Base-by-base conservation (phyloP, 108 stramenopile genomes). In the Seminavis robusta region DNA sequence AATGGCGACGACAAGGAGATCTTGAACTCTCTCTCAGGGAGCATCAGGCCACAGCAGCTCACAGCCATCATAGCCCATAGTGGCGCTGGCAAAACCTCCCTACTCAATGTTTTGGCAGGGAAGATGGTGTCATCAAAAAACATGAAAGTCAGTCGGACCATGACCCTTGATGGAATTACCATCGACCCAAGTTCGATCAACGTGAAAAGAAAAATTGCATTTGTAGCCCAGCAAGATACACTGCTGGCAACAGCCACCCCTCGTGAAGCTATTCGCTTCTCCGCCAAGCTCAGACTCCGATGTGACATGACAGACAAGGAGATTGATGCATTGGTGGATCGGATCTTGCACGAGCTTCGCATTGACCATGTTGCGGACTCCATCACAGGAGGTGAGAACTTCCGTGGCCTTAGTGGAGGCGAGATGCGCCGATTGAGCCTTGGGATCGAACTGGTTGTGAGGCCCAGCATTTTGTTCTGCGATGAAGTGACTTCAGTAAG, bases 161-260 rank as follows among this genome's bases (percentile, higher is more conserved):
- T 84, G 23, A 56, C 76, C 11, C 66, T 84, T 48, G 67, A 84
- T 24, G 71, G 78, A 37, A 63, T 41, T n/a, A 36, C 41, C 23
- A 80, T 84, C 10, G 74, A 84, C 31, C 79, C 83, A 0, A 73
- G 79, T 10, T 47, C 61, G 30, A 69, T 84, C 42, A 32, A 49
- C 1, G 74, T 81, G 11, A 57, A 83, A 33, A 69, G 79, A 46
- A 54, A 84, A 36, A 81, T 92, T 37, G 84, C 84, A 20, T 92
- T 81, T 56, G 84, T 86, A 23, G 74, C 80, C 32, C 91, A 92
- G 36, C 82, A 88, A 29, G 91, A 88, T 52, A 67, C 71, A 8
- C 76, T 88, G n/a, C 59, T 76, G 11, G 69, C 78, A 38, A 83
- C 83, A 2, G 55, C 80, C 11, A 92, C 91, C 20, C 87, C 85